Conservation (phyloP, 2,329 filamentous ascomycete genomes). For the Immersiporthe knoxdaviesiana region DNA sequence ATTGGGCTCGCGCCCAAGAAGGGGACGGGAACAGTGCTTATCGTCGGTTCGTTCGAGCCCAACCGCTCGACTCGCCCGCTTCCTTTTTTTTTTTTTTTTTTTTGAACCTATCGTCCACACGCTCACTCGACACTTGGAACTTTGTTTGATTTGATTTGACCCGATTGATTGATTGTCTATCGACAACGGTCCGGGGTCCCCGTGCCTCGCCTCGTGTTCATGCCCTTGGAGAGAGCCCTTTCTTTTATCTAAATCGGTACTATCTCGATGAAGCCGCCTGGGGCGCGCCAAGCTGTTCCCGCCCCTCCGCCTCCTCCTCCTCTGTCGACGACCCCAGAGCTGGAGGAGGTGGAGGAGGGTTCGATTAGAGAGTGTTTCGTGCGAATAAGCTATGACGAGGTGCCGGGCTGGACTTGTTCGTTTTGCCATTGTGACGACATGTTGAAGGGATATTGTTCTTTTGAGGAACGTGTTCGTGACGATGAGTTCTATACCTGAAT, state of each 20-base stretch:
- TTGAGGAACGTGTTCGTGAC: not conserved
- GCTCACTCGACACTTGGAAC: not conserved
- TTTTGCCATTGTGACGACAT: not conserved
- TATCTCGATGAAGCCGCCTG: not conserved
- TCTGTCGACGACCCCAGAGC: too few relatives aligned
- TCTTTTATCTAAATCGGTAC: not conserved
- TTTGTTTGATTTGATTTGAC: not conserved
- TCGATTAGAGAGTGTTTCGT: not conserved
- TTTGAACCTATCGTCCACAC: not conserved
- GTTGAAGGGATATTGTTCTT: not conserved
- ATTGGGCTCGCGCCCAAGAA: not conserved
- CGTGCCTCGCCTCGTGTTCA: not conserved
- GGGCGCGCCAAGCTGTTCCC: not conserved
- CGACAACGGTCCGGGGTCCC: conserved; percentile 2
- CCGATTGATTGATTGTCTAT: not conserved
- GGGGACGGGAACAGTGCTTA: conserved; percentile 15
- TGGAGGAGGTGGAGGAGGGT: not conserved
- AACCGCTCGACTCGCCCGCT: not conserved
- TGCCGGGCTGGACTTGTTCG: too few relatives aligned
- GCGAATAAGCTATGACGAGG: not conserved
- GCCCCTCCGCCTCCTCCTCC: not conserved
- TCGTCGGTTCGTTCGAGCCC: conserved; percentile 7
- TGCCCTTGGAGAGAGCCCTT: not conserved
- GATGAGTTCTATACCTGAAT: not conserved
- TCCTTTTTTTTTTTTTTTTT: too few relatives aligned